Percentiles rank a stretch among this genome's conserved stretches.
These are phyloP conservation scores for Cyberlindnera veronae DNA, from an alignment of 805 yeast species.

Conservation along the genomic window DNA sequence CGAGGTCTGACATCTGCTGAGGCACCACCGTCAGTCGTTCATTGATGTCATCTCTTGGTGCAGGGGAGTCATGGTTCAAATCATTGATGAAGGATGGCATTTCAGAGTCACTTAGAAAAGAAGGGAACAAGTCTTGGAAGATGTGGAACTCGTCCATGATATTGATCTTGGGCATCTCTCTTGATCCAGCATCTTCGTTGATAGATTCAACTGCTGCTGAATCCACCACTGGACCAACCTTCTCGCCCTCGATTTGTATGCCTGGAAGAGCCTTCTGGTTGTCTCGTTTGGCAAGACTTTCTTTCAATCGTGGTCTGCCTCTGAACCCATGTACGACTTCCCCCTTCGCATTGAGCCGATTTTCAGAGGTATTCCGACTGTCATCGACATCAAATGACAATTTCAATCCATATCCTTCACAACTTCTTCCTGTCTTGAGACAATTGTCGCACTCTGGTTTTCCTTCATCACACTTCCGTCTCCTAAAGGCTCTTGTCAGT, in stretches of 20 bases:
- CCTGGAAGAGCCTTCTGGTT: too few relatives aligned
- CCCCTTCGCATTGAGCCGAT: slow-evolving; percentile 31
- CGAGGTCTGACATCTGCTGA: slow-evolving; percentile 34
- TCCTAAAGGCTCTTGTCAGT: slow-evolving; percentile 28
- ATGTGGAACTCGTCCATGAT: slow-evolving; percentile 25
- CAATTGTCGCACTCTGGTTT: slow-evolving; percentile 52
- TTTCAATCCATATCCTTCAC: slow-evolving; percentile 50
- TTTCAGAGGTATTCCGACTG: slow-evolving; percentile 30
- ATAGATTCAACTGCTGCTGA: too few relatives aligned
- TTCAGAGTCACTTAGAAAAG: slow-evolving; percentile 17
- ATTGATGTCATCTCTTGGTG: neutral
- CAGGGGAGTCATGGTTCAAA: slow-evolving; percentile 3
- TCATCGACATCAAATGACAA: slow-evolving; percentile 51
- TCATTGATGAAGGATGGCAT: slow-evolving; percentile 18
- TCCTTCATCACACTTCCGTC: slow-evolving; percentile 54
- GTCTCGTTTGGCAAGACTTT: slow-evolving; percentile 29
- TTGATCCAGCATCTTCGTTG: too few relatives aligned
- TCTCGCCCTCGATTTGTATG: too few relatives aligned
- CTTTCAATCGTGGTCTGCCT: slow-evolving; percentile 40
- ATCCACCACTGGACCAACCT: too few relatives aligned
- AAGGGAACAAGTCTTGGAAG: slow-evolving; percentile 27
- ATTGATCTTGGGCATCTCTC: slow-evolving; percentile 9
- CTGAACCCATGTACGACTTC: slow-evolving; percentile 38
- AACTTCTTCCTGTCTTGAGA: slow-evolving; percentile 37
- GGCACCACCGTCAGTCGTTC: neutral